Evolutionary conservation across 1,284 basidiomycete species (phyloP).

Genomic region (Pseudozyma tsukubaensis): DNA sequence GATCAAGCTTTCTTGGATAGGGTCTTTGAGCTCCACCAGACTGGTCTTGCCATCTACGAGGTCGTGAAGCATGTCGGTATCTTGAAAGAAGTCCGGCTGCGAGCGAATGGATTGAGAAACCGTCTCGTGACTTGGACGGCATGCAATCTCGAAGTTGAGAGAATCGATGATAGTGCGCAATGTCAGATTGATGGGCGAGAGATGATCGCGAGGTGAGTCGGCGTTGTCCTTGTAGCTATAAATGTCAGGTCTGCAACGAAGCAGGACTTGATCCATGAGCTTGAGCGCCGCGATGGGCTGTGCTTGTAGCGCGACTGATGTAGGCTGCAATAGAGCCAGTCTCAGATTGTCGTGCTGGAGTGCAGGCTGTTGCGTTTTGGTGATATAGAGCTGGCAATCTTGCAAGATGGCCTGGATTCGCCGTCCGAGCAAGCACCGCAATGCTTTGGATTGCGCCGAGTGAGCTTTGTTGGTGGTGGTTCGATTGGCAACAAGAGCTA

Average conservation of each 20-base stretch:
- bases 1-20: slow-evolving; percentile 16
- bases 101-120: neutral
- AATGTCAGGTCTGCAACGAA: slow-evolving; percentile 26
- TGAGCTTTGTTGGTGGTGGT: slow-evolving; percentile 20
- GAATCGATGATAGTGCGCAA: slow-evolving; percentile 33
- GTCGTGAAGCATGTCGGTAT: slow-evolving; percentile 15
- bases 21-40: slow-evolving; percentile 8
- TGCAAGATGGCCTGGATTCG: slow-evolving; percentile 33
- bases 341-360: slow-evolving; percentile 7
- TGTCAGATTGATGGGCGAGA: slow-evolving; percentile 21
- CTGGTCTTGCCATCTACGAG: neutral
- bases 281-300: slow-evolving; percentile 29
- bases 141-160: slow-evolving; percentile 23
- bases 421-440: slow-evolving; percentile 24
- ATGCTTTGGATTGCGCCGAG: slow-evolving; percentile 12
- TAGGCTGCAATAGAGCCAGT: slow-evolving; percentile 20
- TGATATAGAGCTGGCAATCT: slow-evolving; percentile 14
- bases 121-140: neutral
- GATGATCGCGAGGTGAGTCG: neutral
- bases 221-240: slow-evolving; percentile 15
- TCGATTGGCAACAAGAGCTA: slow-evolving; percentile 9
- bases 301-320: slow-evolving; percentile 21
- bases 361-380: neutral
- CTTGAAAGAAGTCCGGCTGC: slow-evolving; percentile 14
- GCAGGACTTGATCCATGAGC: slow-evolving; percentile 25